phyloP scores from a whole-genome alignment of 495 filamentous ascomycete genomes.

The Hyaloscypha finlandica region DNA sequence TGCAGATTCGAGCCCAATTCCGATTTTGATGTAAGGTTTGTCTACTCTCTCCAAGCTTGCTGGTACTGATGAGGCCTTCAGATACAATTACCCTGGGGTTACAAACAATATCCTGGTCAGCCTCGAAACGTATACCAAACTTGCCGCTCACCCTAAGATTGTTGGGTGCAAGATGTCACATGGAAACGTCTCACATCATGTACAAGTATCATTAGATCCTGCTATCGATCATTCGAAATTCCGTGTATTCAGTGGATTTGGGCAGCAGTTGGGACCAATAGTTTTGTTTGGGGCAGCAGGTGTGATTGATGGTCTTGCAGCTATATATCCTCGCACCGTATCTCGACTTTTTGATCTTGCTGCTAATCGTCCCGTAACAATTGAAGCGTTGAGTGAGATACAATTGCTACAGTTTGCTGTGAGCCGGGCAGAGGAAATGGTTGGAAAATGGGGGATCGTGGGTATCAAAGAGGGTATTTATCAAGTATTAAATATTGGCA shows the following conservation, averaged over 20 bases:
- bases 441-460: constrained; percentile 41
- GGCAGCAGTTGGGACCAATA: constrained; percentile 47
- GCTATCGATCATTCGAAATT: constrained; percentile 43
- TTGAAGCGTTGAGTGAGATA: constrained; percentile 31
- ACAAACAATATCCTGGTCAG: constrained; percentile 45
- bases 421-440: constrained; percentile 43
- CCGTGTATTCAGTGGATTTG: constrained; percentile 46
- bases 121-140: constrained; percentile 40
- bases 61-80: constrained; percentile 13
- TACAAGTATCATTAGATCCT: constrained; percentile 39
- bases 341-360: constrained; percentile 40
- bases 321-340: constrained; percentile 42
- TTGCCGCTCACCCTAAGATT: constrained; percentile 48
- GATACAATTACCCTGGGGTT: constrained; percentile 50
- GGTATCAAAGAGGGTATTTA: constrained; percentile 47
- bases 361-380: constrained; percentile 27
- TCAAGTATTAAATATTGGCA: constrained; percentile 41
- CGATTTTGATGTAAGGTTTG: constrained; percentile 26
- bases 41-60: background rate
- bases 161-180: constrained; percentile 51
- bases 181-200: constrained; percentile 39
- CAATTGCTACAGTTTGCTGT: constrained; percentile 41
- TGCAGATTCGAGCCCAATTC: constrained; percentile 33
- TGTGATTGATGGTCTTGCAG: constrained; percentile 48
- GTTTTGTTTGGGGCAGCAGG: constrained; percentile 44